Percentiles rank a stretch among this genome's conserved stretches.
Conservation (phyloP, 176 grass and related monocot genomes). For the Lolium perenne region DNA sequence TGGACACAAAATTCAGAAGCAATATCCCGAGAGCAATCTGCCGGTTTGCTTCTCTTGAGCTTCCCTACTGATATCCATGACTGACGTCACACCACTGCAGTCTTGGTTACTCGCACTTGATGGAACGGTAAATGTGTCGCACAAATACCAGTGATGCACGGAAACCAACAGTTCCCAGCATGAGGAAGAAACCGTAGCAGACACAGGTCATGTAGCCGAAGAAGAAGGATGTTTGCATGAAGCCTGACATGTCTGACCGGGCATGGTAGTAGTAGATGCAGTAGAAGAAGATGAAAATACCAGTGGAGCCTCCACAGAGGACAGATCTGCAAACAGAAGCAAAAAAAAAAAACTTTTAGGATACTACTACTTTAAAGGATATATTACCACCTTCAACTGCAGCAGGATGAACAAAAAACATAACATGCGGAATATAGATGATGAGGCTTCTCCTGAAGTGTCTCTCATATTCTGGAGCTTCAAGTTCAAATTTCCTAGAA, state of each 20-base stretch:
- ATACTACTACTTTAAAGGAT: neutral
- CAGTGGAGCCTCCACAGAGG: slow-evolving; percentile 90
- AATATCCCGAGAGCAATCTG: neutral
- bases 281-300: slow-evolving; percentile 90
- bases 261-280: slow-evolving; percentile 97
- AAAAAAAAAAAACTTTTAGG: neutral
- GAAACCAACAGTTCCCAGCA: slow-evolving; percentile 87
- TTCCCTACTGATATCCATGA: neutral
- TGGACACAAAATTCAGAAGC: slow-evolving; percentile 28
- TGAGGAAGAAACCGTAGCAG: slow-evolving; percentile 98
- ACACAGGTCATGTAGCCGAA: slow-evolving; percentile 98
- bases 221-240: slow-evolving; percentile 99
- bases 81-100: neutral
- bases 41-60: neutral
- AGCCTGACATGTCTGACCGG: slow-evolving; percentile 93
- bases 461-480: neutral
- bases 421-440: neutral
- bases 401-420: neutral
- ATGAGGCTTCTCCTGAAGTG: neutral
- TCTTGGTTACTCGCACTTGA: slow-evolving; percentile 80
- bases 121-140: slow-evolving; percentile 87
- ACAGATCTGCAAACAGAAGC: slow-evolving; percentile 61
- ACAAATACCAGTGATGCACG: slow-evolving; percentile 85
- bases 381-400: neutral
- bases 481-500: neutral